Evolutionary conservation across 495 filamentous ascomycete genomes (phyloP).

Genomic region (Cercophora sp.): DNA sequence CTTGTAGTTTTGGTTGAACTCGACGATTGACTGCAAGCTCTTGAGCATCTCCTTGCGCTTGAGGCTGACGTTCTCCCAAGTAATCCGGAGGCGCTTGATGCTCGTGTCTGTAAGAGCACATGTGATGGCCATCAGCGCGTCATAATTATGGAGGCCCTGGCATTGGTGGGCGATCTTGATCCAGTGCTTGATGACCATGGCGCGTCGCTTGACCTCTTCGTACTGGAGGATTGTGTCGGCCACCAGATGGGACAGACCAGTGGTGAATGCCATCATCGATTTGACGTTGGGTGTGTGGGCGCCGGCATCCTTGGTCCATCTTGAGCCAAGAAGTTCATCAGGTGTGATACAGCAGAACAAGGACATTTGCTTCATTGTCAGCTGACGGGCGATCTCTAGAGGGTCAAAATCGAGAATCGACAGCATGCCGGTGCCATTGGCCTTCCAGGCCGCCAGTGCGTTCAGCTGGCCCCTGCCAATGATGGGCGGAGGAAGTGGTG

Average conservation of each 20-base stretch:
- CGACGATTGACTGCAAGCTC: constrained; percentile 73
- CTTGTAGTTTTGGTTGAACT: constrained; percentile 85
- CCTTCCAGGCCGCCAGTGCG: constrained; percentile 70
- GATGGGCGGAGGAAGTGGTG: constrained; percentile 62
- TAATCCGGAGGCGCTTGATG: constrained; percentile 84
- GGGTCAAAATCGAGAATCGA: constrained; percentile 92
- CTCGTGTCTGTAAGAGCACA: constrained; percentile 88
- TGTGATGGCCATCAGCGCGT: constrained; percentile 93
- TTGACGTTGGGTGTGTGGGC: constrained; percentile 86
- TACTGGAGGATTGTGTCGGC: constrained; percentile 89
- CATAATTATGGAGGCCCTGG: constrained; percentile 89
- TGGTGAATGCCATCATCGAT: constrained; percentile 89
- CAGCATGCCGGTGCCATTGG: constrained; percentile 60
- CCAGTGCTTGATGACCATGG: constrained; percentile 93
- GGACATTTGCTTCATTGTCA: constrained; percentile 88
- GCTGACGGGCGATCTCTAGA: constrained; percentile 83
- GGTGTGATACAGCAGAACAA: constrained; percentile 92
- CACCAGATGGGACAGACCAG: constrained; percentile 85
- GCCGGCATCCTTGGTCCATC: constrained; percentile 84
- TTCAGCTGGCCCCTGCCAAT: constrained; percentile 72
- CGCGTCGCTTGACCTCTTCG: constrained; percentile 87
- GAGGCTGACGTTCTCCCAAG: constrained; percentile 85
- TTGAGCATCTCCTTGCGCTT: constrained; percentile 81
- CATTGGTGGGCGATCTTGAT: constrained; percentile 91
- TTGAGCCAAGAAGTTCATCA: constrained; percentile 87